These are phyloP conservation scores for Coprinopsis strossmayeri DNA, from an alignment of 768 basidiomycete species.

Conservation along the genomic window DNA sequence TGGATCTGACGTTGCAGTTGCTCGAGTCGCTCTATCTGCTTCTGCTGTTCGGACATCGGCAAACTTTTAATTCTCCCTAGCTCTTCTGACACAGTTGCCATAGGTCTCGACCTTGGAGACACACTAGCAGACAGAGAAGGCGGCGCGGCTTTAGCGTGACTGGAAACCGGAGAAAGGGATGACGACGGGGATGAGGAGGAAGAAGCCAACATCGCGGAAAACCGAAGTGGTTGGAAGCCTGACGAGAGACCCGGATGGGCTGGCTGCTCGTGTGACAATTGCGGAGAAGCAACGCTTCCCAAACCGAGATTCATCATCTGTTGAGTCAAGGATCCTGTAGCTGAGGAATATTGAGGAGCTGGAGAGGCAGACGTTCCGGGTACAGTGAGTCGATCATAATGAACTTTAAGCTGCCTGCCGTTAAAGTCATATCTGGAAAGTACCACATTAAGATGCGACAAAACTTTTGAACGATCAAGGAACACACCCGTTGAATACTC, in stretches of 20 bases:
- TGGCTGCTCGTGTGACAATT: slow-evolving; percentile 4
- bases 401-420: slow-evolving; percentile 82
- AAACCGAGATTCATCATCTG: slow-evolving; percentile 8
- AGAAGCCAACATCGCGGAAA: not conserved
- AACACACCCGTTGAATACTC: slow-evolving; percentile 86
- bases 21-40: not conserved
- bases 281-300: slow-evolving; percentile 3
- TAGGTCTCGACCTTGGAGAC: not conserved
- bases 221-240: not conserved
- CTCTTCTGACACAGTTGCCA: slow-evolving; percentile 4
- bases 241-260: not conserved
- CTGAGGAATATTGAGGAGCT: not conserved
- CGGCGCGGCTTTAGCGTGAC: too few relatives aligned
- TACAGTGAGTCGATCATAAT: slow-evolving; percentile 74
- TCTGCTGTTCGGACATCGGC: not conserved
- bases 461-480: not conserved
- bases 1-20: not conserved
- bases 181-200: slow-evolving; percentile 1
- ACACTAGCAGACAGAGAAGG: too few relatives aligned
- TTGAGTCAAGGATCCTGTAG: slow-evolving; percentile 6
- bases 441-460: not conserved
- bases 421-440: slow-evolving; percentile 74
- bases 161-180: too few relatives aligned
- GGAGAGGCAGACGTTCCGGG: not conserved
- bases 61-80: not conserved